A percentile compares a stretch with the other conserved stretches of the same genome.
Evolutionary conservation across 371 early-diverging fungal species (phyloP).

Genomic region (Rhizomucor pusillus): DNA sequence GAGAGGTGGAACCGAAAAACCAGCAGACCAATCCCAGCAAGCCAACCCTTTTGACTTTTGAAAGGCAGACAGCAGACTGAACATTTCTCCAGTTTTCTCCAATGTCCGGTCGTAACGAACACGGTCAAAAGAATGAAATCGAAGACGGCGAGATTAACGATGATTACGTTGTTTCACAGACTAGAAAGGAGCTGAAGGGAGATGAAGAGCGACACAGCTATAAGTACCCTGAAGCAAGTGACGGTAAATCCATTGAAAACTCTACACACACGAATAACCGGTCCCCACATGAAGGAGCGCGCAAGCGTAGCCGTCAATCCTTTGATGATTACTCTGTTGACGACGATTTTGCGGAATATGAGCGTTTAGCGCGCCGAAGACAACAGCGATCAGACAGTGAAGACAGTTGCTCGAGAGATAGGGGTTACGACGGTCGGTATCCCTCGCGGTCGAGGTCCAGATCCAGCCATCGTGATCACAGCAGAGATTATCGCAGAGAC

Average conservation of each 20-base stretch:
- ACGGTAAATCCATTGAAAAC: not conserved
- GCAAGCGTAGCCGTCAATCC: not conserved
- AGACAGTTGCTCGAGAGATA: slow-evolving; percentile 1
- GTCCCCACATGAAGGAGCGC: slow-evolving; percentile 13
- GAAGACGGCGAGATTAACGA: slow-evolving; percentile 32
- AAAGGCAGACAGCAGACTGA: too few relatives aligned
- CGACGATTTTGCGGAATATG: slow-evolving; percentile 43
- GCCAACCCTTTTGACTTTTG: too few relatives aligned
- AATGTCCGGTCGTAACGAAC: too few relatives aligned
- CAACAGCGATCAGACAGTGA: slow-evolving; percentile 8
- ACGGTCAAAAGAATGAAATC: slow-evolving; percentile 8
- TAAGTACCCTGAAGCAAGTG: not conserved
- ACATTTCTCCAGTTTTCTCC: too few relatives aligned
- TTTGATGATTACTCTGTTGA: slow-evolving; percentile 18
- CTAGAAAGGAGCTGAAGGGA: not conserved
- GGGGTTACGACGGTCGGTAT: not conserved
- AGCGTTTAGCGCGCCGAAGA: slow-evolving; percentile 23
- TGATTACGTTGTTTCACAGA: slow-evolving; percentile 2
- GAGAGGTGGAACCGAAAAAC: too few relatives aligned
- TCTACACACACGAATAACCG: not conserved
- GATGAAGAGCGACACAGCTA: not conserved
- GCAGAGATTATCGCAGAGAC: not conserved
- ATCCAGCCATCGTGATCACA: slow-evolving; percentile 3
- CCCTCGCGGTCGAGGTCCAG: slow-evolving; percentile 8
- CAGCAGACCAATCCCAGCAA: too few relatives aligned